These are phyloP conservation scores for Vigna reflexopilosa DNA, from an alignment of 306 rosid genomes.

Conservation along the genomic window DNA sequence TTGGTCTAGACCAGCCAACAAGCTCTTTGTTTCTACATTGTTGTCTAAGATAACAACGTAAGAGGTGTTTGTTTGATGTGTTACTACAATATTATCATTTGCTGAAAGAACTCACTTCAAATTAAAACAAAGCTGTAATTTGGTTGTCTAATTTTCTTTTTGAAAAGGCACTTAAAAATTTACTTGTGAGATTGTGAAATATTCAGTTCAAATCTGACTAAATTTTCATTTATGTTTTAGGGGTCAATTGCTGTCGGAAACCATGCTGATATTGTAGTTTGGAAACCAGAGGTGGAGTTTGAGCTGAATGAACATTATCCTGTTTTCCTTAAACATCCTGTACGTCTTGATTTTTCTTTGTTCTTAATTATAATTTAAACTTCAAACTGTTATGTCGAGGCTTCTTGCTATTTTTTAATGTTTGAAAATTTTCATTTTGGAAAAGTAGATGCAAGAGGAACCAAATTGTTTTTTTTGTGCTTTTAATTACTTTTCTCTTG, in stretches of 20 bases:
- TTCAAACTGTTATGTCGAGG: slow-evolving; percentile 27
- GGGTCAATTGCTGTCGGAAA: slow-evolving; percentile 86
- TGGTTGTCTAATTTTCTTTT: not conserved
- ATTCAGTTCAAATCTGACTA: slow-evolving; percentile 15
- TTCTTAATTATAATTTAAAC: not conserved
- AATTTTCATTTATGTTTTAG: slow-evolving; percentile 53
- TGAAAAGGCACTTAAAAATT: not conserved
- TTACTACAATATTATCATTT: slow-evolving; percentile 1
- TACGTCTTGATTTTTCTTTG: slow-evolving; percentile 39
- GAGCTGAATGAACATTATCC: slow-evolving; percentile 64
- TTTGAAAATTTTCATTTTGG: slow-evolving; percentile 10
- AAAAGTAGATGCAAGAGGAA: slow-evolving; percentile 7
- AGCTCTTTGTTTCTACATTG: slow-evolving; percentile 9
- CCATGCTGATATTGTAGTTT: slow-evolving; percentile 85
- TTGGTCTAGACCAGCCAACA: not conserved
- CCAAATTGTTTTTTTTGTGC: not conserved
- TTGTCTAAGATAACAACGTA: not conserved
- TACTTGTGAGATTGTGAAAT: slow-evolving; percentile 12
- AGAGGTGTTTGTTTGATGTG: slow-evolving; percentile 17
- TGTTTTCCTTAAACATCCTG: slow-evolving; percentile 74
- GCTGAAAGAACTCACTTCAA: too few species aligned
- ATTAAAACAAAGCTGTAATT: too few species aligned
- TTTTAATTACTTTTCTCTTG: slow-evolving; percentile 3
- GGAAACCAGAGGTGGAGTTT: slow-evolving; percentile 87
- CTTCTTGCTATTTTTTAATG: slow-evolving; percentile 5